Evolutionary conservation across 2,329 filamentous ascomycete species (phyloP), one percentile per base, ranked within the genome.

Genomic region (Epichloe festucae): DNA sequence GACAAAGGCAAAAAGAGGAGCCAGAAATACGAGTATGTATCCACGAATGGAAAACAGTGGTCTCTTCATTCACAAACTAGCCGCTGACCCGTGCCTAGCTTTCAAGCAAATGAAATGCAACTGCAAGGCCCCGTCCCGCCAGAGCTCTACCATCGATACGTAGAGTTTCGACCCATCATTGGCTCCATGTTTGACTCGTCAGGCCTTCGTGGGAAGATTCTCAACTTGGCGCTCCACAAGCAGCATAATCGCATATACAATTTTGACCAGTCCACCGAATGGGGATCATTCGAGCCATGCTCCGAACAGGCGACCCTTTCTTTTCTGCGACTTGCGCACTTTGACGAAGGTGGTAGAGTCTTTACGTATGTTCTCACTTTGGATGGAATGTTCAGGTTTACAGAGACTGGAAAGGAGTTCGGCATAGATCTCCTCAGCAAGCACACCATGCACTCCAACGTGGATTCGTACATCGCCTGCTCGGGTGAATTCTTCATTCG

Each of bases 391-490:
- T 79, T 94, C 63, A 84, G 89, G 45, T 96, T 96, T 68, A 96
- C 91, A 1, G 91, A 96, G 67, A 97, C 91, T 0, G 91, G 91
- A 34, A 93, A 93, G 60, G 90, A 96, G 61, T 96, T 96, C 54
- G 89, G 90, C 49, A 89, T 97, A 60, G 91, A 96, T 68, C 74
- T 96, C 66, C 70, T 97, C 60, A 89, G 84, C 66, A 97, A 97
- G 66, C 91, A 97, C 67, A 95, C 89, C 41, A 95, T 97, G 89
- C 91, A 97, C 70, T 91, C 87, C 57, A 84, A 96, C 65, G 90
- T 95, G 1, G 86, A 83, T 38, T 85, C 87, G 2, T 95, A 95
- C 65, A 88, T 96, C 56, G 91, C 90, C 21, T 96, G 84, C 64
- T 89, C 87, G 1, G 91, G 91, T 42, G 91, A 97, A 63, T 97